These are phyloP conservation scores for Odontarrhena argentea DNA, from an alignment of 345 rosid species.

Conservation along the genomic window DNA sequence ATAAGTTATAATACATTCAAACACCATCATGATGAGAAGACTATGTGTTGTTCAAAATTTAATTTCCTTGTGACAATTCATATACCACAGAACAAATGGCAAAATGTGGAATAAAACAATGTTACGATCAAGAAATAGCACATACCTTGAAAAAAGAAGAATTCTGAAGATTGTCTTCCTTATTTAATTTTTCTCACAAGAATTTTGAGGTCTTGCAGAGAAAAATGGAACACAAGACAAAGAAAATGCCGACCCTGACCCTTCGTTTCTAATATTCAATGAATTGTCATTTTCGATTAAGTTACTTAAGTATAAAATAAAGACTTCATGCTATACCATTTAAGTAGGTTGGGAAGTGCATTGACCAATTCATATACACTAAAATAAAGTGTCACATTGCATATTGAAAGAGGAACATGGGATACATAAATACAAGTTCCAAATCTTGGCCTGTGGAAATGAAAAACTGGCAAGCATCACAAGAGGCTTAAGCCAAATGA, in stretches of 20 bases:
- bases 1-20: neutral
- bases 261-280: slow-evolving; percentile 23
- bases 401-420: slow-evolving; percentile 6
- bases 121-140: slow-evolving; percentile 1
- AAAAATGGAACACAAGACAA: slow-evolving; percentile 27
- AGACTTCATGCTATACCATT: slow-evolving; percentile 32
- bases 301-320: slow-evolving; percentile 19
- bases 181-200: neutral
- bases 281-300: neutral
- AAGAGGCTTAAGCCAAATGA: too few relatives aligned
- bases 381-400: slow-evolving; percentile 9
- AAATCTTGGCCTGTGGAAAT: slow-evolving; percentile 9
- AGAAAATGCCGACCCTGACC: slow-evolving; percentile 25
- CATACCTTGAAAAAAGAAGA: slow-evolving; percentile 30
- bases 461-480: too few relatives aligned
- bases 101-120: slow-evolving; percentile 6
- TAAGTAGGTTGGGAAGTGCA: slow-evolving; percentile 15
- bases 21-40: slow-evolving; percentile 3
- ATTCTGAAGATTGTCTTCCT: slow-evolving; percentile 18
- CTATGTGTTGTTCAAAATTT: slow-evolving; percentile 17
- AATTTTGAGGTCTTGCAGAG: slow-evolving; percentile 27
- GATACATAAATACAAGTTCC: slow-evolving; percentile 14
- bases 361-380: slow-evolving; percentile 21
- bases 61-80: neutral
- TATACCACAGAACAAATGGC: neutral